Evolutionary conservation across 495 filamentous ascomycete genomes (phyloP), one percentile per base, ranked within the genome.

Genomic region (Astrocystis sublimbata): DNA sequence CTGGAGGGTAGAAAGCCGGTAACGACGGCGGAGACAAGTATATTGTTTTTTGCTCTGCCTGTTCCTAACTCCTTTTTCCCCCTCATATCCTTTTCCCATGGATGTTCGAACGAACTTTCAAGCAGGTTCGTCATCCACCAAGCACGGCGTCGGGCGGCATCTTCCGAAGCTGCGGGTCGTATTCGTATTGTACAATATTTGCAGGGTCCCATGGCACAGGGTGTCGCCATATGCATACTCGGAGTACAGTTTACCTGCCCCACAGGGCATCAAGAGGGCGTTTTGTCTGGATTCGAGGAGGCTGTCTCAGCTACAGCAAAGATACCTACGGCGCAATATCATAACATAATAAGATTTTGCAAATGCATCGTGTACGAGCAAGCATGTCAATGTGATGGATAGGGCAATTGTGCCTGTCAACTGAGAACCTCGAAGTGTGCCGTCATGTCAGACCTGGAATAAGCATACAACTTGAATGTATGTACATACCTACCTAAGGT

Each of bases 1-100:
- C 73, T 98, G 94, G 94, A 88, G 86, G 69, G 81, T 84, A 24
- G 81, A 84, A 55, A 78, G 72, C 65, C 66, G 66, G 30, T 73
- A 51, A 65, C 40, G 42, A 38, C 42, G 50, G 50, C 58, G n/a
- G 17, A 19, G 28, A 17, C n/a, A 57, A 31, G 53, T 15, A 17
- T 24, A 49, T 59, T n/a, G 45, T 19, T 47, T n/a, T 15, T 57
- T 15, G 35, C 19, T 17, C 35, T 30, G 19, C 24, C 13, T 21
- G 9, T 42, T 36, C 17, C 8, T 57, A 21, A 43, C 45, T 15
- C 24, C 26, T 45, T n/a, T 10, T 57, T 57, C 13, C 54, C 15
- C 15, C 7, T 38, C 21, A 40, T 40, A 43, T 45, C 26, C 24
- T 6, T 13, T 33, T 35, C 28, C n/a, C n/a, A n/a, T n/a, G n/a